Base-by-base conservation (phyloP, 2,329 filamentous ascomycete species). In the Dactylellina drechsleri region DNA sequence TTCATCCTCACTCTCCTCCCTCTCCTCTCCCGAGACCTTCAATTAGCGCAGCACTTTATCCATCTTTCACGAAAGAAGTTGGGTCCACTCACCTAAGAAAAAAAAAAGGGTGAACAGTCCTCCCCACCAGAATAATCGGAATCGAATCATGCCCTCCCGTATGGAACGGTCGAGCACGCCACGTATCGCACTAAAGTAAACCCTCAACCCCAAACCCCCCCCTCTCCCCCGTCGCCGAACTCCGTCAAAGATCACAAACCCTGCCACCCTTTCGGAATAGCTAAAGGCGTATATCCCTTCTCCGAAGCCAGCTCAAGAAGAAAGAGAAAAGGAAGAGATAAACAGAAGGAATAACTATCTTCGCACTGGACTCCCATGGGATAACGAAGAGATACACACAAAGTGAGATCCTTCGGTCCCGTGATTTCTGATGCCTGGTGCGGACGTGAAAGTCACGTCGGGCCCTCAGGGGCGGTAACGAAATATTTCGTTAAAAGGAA, bases 131-230 rank as follows among this genome's bases (percentile, higher is more conserved):
- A 90, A 86, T 91, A 87, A 91, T 90, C 89, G 88, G 89, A 91
- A 91, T 91, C 88, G 88, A 90, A 90, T 90, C 84, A 85, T 88
- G 87, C 86, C 84, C 82, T 82, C 43, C 59, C 10, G 41, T 6
- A 65, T 61, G n/a, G 26, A 23, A 31, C 47, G 31, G 53, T 79
- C 81, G 81, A 82, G 85, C 84, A 90, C 85, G 88, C 89, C 85
- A 88, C 88, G 88, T 89, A 91, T 91, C 90, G 89, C 88, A 91
- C 89, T 91, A 85, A 88, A 89, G 88, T 91, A 87, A 87, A 85
- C 82, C 85, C 90, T 47, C 45, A 23, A 20, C 31, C 61, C 26
- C 47, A 13, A 87, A 84, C 87, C 86, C 88, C 90, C 84, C 86
- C 16, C n/a, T 20, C 84, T 85, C 87, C 18, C 47, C n/a, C n/a